Evolutionary conservation across 176 grass and related monocot genomes (phyloP).

Genomic region (Chrysopogon serrulatus): DNA sequence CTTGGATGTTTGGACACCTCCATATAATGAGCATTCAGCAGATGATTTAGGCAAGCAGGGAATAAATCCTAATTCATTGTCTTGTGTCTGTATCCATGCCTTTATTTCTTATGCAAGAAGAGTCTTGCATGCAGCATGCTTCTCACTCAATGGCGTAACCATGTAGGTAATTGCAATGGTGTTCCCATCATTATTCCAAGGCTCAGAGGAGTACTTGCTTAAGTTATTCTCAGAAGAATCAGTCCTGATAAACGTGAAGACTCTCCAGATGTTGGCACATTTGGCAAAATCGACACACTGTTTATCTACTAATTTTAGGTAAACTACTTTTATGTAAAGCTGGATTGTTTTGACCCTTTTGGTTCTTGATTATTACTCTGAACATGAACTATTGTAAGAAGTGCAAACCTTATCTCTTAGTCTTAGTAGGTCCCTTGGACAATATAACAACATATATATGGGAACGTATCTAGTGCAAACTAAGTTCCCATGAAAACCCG

Average conservation of each 20-base stretch:
- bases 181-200: constrained; percentile 66
- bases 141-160: constrained; percentile 20
- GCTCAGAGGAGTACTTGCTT: constrained; percentile 57
- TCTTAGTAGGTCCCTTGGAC: not conserved
- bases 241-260: constrained; percentile 69
- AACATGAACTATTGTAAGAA: not conserved
- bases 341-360: constrained; percentile 22
- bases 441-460: not conserved
- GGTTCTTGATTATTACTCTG: constrained; percentile 25
- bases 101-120: constrained; percentile 15
- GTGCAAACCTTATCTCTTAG: not conserved
- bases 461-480: too few relatives aligned
- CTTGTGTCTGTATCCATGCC: constrained; percentile 1
- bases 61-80: not conserved
- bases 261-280: constrained; percentile 59
- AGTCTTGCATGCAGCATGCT: constrained; percentile 23
- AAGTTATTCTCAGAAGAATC: constrained; percentile 63
- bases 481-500: too few relatives aligned
- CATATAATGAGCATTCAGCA: not conserved
- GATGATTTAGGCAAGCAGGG: not conserved
- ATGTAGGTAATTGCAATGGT: constrained; percentile 62
- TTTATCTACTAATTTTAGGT: constrained; percentile 76
- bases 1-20: not conserved
- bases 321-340: constrained; percentile 26
- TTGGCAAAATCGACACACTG: constrained; percentile 52